A percentile compares a stretch with the other conserved stretches of the same genome.
phyloP scores from a whole-genome alignment of 1,139 yeast genomes.

The Sugiyamaella novakii region DNA sequence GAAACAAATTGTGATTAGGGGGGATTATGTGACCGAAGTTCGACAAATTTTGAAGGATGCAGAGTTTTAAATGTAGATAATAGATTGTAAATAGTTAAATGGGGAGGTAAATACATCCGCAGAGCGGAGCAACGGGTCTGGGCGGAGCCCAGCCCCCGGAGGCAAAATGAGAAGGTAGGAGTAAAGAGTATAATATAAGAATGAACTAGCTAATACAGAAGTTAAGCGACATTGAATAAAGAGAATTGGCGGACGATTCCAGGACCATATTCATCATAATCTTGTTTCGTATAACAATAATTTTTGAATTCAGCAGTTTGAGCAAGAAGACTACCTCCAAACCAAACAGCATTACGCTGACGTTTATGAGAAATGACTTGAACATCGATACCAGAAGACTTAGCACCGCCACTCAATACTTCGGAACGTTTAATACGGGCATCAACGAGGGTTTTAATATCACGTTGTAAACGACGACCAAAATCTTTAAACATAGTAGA shows the following conservation, averaged over 20 bases:
- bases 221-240: conserved; percentile 81
- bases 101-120: too few relatives aligned
- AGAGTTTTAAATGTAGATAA: neutral
- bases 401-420: conserved; percentile 64
- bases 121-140: neutral
- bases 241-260: conserved; percentile 96
- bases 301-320: conserved; percentile 96
- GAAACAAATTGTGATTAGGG: conserved; percentile 39
- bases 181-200: neutral
- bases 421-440: conserved; percentile 87
- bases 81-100: conserved; percentile 8
- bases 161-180: too few relatives aligned
- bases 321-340: conserved; percentile 95
- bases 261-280: conserved; percentile 97
- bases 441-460: conserved; percentile 81
- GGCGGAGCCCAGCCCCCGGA: neutral
- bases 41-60: conserved; percentile 7
- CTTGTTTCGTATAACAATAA: conserved; percentile 95
- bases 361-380: conserved; percentile 96
- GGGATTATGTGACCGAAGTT: conserved; percentile 31
- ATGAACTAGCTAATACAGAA: neutral
- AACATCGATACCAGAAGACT: conserved; percentile 93
- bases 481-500: conserved; percentile 98
- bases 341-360: conserved; percentile 99
- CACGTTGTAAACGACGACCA: conserved; percentile 96